phyloP scores from a whole-genome alignment of 2,329 filamentous ascomycete genomes.

The Mycogone perniciosa region DNA sequence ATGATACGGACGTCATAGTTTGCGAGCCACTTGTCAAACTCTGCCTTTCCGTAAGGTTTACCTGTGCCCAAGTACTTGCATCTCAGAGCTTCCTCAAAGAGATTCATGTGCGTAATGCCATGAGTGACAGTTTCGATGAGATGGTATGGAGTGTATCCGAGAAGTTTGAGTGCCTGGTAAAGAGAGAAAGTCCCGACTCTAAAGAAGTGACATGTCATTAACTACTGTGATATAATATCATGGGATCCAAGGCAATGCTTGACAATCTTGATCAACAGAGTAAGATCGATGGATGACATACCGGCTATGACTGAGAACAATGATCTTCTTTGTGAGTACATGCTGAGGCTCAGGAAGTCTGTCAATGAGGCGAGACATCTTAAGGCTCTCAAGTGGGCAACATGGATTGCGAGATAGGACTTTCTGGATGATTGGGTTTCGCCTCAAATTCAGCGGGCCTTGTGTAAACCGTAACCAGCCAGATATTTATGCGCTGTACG shows the following conservation, averaged over 20 bases:
- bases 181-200: conserved; percentile 32
- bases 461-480: too few species aligned
- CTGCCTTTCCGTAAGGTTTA: conserved; percentile 27
- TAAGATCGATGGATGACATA: conserved; percentile 12
- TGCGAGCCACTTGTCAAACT: conserved; percentile 36
- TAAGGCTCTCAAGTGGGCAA: not conserved
- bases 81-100: conserved; percentile 25
- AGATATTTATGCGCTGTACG: too few species aligned
- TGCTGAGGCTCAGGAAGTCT: conserved; percentile 24
- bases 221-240: not conserved
- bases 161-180: conserved; percentile 27
- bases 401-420: too few species aligned
- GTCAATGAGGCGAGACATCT: conserved; percentile 32
- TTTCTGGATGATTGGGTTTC: too few species aligned
- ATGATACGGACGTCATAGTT: conserved; percentile 28
- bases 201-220: not conserved
- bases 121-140: conserved; percentile 25
- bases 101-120: conserved; percentile 19
- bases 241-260: too few species aligned
- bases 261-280: not conserved
- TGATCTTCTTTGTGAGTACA: conserved; percentile 27
- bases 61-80: conserved; percentile 23
- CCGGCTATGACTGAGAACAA: conserved; percentile 34
- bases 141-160: conserved; percentile 33
- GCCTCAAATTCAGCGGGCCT: too few species aligned